Percentiles rank a stretch among this genome's conserved stretches.
Evolutionary conservation across 2,329 filamentous ascomycete species (phyloP).

Genomic region (Leptodontidium sp.): DNA sequence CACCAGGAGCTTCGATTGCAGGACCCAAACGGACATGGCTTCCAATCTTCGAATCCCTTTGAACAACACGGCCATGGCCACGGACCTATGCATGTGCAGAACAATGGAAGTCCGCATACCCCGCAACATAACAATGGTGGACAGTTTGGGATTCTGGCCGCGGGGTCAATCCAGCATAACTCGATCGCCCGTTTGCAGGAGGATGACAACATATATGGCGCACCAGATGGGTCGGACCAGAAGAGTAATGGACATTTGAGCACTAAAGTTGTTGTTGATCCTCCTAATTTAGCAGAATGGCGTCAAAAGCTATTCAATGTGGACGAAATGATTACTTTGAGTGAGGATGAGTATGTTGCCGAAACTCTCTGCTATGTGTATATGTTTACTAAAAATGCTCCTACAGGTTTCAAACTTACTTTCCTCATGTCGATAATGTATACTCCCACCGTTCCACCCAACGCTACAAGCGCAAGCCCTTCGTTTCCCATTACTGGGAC

Average conservation of each 20-base stretch:
- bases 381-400: constrained; percentile 13
- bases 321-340: constrained; percentile 76
- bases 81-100: constrained; percentile 43
- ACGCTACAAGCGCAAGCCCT: constrained; percentile 82
- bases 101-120: constrained; percentile 46
- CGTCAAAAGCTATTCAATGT: constrained; percentile 77
- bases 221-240: constrained; percentile 50
- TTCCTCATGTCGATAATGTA: constrained; percentile 84
- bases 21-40: constrained; percentile 47
- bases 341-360: constrained; percentile 72
- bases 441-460: constrained; percentile 87
- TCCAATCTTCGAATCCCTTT: constrained; percentile 47
- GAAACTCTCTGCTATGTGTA: neutral
- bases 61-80: constrained; percentile 48
- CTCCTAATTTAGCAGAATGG: constrained; percentile 74
- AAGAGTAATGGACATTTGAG: constrained; percentile 61
- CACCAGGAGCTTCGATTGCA: constrained; percentile 50
- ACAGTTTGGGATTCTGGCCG: constrained; percentile 58
- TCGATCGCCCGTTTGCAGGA: constrained; percentile 48
- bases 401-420: constrained; percentile 78
- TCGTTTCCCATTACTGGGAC: constrained; percentile 86
- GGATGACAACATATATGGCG: constrained; percentile 50
- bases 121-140: constrained; percentile 50
- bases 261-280: constrained; percentile 67
- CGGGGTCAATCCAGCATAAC: constrained; percentile 46